Evolutionary conservation across 768 basidiomycete species (phyloP).

Genomic region (Amanita phalloides): DNA sequence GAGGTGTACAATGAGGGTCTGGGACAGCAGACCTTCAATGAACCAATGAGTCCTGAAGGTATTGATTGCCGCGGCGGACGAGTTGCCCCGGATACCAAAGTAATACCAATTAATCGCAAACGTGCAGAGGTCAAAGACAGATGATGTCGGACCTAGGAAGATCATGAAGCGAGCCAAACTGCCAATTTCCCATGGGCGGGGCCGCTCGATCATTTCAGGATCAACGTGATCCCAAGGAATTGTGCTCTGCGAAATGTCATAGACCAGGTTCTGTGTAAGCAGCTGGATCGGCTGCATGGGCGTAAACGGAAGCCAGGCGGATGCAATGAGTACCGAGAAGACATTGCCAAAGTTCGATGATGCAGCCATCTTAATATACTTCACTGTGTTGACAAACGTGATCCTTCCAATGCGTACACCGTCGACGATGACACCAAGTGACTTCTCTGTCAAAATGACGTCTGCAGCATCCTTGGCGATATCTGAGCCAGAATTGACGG

Average conservation of each 20-base stretch:
- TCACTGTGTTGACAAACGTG: conserved; percentile 24
- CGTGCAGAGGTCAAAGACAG: conserved; percentile 21
- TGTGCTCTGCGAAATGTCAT: conserved; percentile 25
- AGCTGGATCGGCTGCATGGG: conserved; percentile 23
- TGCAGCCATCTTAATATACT: conserved; percentile 27
- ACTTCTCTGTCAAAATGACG: conserved; percentile 25
- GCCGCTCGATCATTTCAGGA: conserved; percentile 21
- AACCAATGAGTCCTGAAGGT: conserved; percentile 25
- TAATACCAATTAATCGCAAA: conserved; percentile 22
- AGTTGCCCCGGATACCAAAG: conserved; percentile 15
- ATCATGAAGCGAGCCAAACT: conserved; percentile 26
- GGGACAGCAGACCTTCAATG: conserved; percentile 23
- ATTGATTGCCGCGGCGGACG: conserved; percentile 18
- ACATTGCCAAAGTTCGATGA: conserved; percentile 20
- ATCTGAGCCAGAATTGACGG: conserved; percentile 11
- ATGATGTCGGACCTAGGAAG: conserved; percentile 24
- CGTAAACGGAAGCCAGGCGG: conserved; percentile 25
- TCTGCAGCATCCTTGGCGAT: conserved; percentile 28
- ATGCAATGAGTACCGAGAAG: conserved; percentile 18
- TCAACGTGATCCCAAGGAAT: conserved; percentile 29
- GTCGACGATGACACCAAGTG: conserved; percentile 19
- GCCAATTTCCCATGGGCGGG: conserved; percentile 20
- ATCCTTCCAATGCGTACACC: conserved; percentile 11
- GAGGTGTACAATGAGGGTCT: conserved; percentile 11
- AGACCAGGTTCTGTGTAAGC: conserved; percentile 21